Percentiles rank a stretch among this genome's conserved stretches.
Evolutionary conservation across 192 early-diverging fungal species (phyloP).

Genomic region (Rhizoclosmatium globosum): DNA sequence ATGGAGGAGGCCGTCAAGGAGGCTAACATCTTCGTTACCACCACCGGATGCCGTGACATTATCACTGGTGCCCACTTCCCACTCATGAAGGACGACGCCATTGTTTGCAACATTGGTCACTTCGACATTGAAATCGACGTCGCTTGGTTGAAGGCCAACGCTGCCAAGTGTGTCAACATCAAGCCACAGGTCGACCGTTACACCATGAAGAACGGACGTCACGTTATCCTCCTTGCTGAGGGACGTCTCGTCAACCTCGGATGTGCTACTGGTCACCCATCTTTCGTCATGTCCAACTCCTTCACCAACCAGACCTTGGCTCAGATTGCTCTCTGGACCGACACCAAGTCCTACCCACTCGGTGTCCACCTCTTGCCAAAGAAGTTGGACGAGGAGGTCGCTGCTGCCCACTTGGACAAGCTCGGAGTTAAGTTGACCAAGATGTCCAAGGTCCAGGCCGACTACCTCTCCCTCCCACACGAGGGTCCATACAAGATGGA

Average conservation of each 20-base stretch:
- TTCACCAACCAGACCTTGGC: conserved; percentile 99
- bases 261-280: conserved; percentile 98
- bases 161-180: conserved; percentile 88
- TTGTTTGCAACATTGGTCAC: conserved; percentile 99
- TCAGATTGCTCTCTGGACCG: conserved; percentile 99
- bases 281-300: conserved; percentile 99
- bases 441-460: conserved; percentile 74
- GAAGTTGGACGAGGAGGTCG: conserved; percentile 99
- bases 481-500: conserved; percentile 97
- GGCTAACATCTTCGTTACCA: conserved; percentile 98
- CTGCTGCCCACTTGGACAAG: conserved; percentile 91
- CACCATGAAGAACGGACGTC: conserved; percentile 87
- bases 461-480: conserved; percentile 83
- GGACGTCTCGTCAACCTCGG: conserved; percentile 99
- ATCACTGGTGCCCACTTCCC: conserved; percentile 92
- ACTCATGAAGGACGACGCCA: conserved; percentile 97
- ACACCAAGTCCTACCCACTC: conserved; percentile 82
- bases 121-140: conserved; percentile 99
- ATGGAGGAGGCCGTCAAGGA: conserved; percentile 93
- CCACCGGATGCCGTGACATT: conserved; percentile 99
- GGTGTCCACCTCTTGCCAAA: conserved; percentile 99
- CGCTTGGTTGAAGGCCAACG: conserved; percentile 97
- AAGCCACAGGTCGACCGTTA: conserved; percentile 99
- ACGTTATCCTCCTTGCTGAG: conserved; percentile 98
- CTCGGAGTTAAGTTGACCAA: conserved; percentile 95